A percentile compares a stretch with the other conserved stretches of the same genome.
phyloP scores from a whole-genome alignment of 257 asterid species.

The Ilex aquifolium region DNA sequence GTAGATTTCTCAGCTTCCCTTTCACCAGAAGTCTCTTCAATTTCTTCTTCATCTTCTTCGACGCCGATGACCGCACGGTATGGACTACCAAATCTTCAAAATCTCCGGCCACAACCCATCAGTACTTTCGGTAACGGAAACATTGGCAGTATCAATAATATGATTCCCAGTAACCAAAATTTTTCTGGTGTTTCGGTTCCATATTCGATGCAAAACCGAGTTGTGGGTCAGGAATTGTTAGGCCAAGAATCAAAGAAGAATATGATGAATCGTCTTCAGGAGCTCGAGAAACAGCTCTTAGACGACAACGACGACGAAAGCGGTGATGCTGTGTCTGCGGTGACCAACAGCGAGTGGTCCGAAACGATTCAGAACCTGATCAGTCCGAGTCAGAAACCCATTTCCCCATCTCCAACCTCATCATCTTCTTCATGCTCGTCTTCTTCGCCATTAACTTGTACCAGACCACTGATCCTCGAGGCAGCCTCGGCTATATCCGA shows the following conservation, averaged over 20 bases:
- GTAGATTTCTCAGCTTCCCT: conserved; percentile 41
- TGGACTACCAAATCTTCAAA: conserved; percentile 48
- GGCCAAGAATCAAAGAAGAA: conserved; percentile 35
- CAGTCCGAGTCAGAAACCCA: conserved; percentile 26
- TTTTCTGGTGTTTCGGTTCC: conserved; percentile 20
- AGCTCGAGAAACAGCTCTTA: conserved; percentile 70
- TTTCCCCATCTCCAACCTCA: conserved; percentile 64
- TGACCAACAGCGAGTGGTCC: conserved; percentile 74
- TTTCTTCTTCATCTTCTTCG: conserved; percentile 27
- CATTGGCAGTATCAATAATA: neutral
- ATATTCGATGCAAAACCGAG: conserved; percentile 28
- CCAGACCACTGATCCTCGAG: conserved; percentile 45
- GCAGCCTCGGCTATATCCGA: conserved; percentile 59
- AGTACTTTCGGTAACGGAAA: conserved; percentile 8
- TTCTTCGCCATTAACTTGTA: conserved; percentile 46
- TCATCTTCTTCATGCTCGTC: conserved; percentile 74
- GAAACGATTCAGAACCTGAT: conserved; percentile 58
- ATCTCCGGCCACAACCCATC: conserved; percentile 28
- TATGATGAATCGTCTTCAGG: conserved; percentile 52
- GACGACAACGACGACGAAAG: conserved; percentile 39
- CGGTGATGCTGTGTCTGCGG: conserved; percentile 41
- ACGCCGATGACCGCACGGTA: conserved; percentile 27
- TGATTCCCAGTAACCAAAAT: conserved; percentile 11
- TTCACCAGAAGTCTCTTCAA: conserved; percentile 35
- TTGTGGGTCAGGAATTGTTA: conserved; percentile 9